A percentile compares a stretch with the other conserved stretches of the same genome.
Conservation (phyloP, 345 rosid species). For the Lumnitzera littorea region DNA sequence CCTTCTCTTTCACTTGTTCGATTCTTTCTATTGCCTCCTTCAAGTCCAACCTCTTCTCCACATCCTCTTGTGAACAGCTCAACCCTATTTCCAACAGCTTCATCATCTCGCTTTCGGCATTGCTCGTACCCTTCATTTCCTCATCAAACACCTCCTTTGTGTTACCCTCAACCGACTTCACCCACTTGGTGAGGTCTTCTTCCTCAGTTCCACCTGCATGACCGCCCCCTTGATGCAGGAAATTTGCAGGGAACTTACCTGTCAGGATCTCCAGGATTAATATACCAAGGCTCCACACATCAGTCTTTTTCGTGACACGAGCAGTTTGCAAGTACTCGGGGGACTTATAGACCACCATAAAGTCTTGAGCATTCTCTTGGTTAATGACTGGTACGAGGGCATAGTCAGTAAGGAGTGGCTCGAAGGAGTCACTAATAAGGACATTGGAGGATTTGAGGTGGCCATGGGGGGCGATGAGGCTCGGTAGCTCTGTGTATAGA, state of each 20-base stretch:
- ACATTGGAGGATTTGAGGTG: slow-evolving; percentile 88
- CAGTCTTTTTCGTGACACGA: slow-evolving; percentile 80
- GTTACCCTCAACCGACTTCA: slow-evolving; percentile 21
- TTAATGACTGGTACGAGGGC: slow-evolving; percentile 69
- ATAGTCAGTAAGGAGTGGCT: slow-evolving; percentile 68
- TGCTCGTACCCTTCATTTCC: slow-evolving; percentile 33
- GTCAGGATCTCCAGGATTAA: slow-evolving; percentile 74
- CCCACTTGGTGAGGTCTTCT: slow-evolving; percentile 43
- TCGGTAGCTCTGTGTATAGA: slow-evolving; percentile 61
- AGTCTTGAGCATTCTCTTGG: slow-evolving; percentile 64
- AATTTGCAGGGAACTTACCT: slow-evolving; percentile 51
- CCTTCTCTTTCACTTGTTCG: slow-evolving; percentile 47
- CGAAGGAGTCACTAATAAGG: slow-evolving; percentile 40
- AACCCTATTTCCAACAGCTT: slow-evolving; percentile 60
- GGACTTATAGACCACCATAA: slow-evolving; percentile 84
- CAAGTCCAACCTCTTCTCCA: slow-evolving; percentile 74
- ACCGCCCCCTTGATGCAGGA: slow-evolving; percentile 31
- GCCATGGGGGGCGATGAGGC: slow-evolving; percentile 71
- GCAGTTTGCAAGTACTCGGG: slow-evolving; percentile 61
- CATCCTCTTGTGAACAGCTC: slow-evolving; percentile 54
- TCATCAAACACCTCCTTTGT: slow-evolving; percentile 39
- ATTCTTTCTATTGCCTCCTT: slow-evolving; percentile 56
- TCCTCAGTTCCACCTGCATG: slow-evolving; percentile 26
- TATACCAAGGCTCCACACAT: slow-evolving; percentile 75
- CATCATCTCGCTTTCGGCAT: slow-evolving; percentile 34